These are phyloP conservation scores for Diaporthe sp. DNA, from an alignment of 2,329 filamentous ascomycete genomes.

Conservation along the genomic window DNA sequence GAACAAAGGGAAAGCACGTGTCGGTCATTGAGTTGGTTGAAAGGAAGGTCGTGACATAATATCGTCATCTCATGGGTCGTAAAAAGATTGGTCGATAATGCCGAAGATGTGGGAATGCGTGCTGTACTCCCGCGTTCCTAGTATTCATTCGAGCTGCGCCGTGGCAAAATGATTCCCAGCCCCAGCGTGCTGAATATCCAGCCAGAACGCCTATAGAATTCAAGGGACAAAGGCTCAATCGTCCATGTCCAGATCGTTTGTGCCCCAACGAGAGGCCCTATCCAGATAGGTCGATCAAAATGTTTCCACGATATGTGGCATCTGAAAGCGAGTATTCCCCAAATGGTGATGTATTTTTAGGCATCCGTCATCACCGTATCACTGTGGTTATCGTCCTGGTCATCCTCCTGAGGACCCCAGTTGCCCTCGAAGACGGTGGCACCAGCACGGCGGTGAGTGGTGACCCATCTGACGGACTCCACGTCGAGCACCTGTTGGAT, in stretches of 20 bases:
- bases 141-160: conserved; percentile 24
- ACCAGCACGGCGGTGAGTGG: conserved; percentile 80
- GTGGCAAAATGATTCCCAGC: conserved; percentile 22
- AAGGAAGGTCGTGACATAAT: conserved; percentile 37
- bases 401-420: conserved; percentile 83
- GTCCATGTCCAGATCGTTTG: conserved; percentile 41
- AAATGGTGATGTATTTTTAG: conserved; percentile 49
- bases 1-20: conserved; percentile 14
- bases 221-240: conserved; percentile 40
- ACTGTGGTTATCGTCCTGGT: conserved; percentile 48
- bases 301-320: conserved; percentile 38
- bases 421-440: conserved; percentile 97
- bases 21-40: conserved; percentile 29
- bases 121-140: conserved; percentile 29
- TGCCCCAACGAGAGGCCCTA: conserved; percentile 42
- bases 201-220: conserved; percentile 43
- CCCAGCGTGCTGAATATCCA: conserved; percentile 41
- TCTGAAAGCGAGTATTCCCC: conserved; percentile 40
- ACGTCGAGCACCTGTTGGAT: conserved; percentile 80
- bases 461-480: conserved; percentile 84
- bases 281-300: conserved; percentile 50
- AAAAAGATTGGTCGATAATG: conserved; percentile 34
- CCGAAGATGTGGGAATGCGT: conserved; percentile 32
- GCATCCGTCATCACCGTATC: conserved; percentile 74
- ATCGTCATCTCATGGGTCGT: conserved; percentile 36